phyloP scores from a whole-genome alignment of 345 rosid species.

The Sisymbrium altissimum region DNA sequence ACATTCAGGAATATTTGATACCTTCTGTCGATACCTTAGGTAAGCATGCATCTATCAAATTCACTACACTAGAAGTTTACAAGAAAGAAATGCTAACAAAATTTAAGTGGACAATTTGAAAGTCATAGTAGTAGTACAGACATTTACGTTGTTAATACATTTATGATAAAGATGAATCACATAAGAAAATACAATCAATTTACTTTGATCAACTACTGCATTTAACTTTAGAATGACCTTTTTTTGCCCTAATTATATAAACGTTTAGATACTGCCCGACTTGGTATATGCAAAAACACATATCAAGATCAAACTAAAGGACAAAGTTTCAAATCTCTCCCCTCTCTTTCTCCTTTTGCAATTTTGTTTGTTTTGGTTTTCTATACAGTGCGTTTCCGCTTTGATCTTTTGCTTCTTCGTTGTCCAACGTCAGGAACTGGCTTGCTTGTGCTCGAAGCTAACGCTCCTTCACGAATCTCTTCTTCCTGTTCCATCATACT shows the following conservation, averaged over 20 bases:
- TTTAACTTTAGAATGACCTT: slow-evolving; percentile 16
- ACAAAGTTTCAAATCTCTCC: background rate
- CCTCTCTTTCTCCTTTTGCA: background rate
- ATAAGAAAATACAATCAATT: slow-evolving; percentile 9
- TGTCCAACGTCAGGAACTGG: slow-evolving; percentile 56
- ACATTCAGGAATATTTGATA: too few species aligned
- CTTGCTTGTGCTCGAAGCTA: slow-evolving; percentile 58
- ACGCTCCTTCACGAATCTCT: slow-evolving; percentile 67
- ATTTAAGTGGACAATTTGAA: background rate
- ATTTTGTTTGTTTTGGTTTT: slow-evolving; percentile 9
- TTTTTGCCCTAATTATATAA: slow-evolving; percentile 1
- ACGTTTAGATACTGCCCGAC: slow-evolving; percentile 7
- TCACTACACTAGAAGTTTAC: too few species aligned
- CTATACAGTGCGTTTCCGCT: slow-evolving; percentile 79
- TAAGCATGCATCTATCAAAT: too few species aligned
- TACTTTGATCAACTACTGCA: background rate
- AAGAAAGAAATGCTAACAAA: background rate
- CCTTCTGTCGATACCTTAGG: too few species aligned
- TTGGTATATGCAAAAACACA: slow-evolving; percentile 22
- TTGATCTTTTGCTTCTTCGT: slow-evolving; percentile 86
- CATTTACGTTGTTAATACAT: slow-evolving; percentile 7
- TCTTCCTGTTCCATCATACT: slow-evolving; percentile 49
- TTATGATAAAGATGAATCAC: background rate
- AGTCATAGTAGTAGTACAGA: slow-evolving; percentile 2
- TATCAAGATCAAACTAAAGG: slow-evolving; percentile 22